Base-by-base conservation (phyloP, 129 eudicot species). In the Flaveria ramosissima region DNA sequence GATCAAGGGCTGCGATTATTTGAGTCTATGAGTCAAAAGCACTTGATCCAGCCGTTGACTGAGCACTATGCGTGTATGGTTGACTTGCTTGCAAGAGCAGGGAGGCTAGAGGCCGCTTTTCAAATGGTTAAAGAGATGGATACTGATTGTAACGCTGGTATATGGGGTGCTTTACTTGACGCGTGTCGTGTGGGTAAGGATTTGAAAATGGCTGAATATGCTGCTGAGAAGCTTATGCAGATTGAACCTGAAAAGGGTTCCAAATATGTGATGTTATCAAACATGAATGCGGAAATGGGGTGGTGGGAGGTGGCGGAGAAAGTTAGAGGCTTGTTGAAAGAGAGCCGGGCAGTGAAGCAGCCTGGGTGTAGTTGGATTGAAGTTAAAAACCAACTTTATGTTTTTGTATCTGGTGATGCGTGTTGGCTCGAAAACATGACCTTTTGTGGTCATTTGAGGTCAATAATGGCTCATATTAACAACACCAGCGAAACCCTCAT, bases 281-380 rank as follows among this genome's bases (percentile, higher is more conserved):
- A 88, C 60, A 81, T 83, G 75, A 81, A 81, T 15, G 90, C 90
- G 0, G 88, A 83, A 76, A 64, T 77, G 21, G 88, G 86, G 41
- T 72, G 83, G 75, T 85, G 92, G 92, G 84, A 85, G 62, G 90
- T 56, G 69, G 90, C 83, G 78, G 86, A 83, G 82, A 73, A 59
- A 68, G 83, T 81, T 60, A 81, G 92, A 77, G 79, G 39, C 51
- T 68, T 62, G 6, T 55, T 88, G 83, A 85, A 74, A 19, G 84
- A 85, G 75, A 76, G 77, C 9, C 39, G 27, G 46, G 70, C 55
- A 30, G 69, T 69, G 68, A 88, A 81, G 86, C 89, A 83, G 77
- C 83, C 85, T 0, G 90, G 90, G 55, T 88, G 86, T 67, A 88
- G 92, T 79, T 88, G 90, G 88, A 81, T 88, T 61, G 88, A 88